Conservation (phyloP, 2,329 filamentous ascomycete genomes). For the Zasmidium cellare region DNA sequence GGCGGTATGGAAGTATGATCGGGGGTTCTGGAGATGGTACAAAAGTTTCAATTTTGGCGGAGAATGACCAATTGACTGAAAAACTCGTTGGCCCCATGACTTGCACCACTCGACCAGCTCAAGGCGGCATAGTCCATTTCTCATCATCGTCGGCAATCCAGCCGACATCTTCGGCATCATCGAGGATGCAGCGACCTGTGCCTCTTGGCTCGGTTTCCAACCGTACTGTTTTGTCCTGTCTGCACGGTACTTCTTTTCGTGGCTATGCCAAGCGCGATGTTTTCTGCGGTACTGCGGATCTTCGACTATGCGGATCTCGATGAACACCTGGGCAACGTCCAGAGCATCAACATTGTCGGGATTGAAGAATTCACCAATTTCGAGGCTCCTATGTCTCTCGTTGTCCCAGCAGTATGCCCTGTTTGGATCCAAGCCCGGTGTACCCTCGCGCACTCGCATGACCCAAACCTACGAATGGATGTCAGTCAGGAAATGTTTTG, state of each 20-base stretch:
- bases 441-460: not conserved
- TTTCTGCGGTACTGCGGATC: not conserved
- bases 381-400: not conserved
- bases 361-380: not conserved
- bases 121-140: too few relatives aligned
- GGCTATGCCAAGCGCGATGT: not conserved
- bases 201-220: not conserved
- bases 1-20: conserved; percentile 44
- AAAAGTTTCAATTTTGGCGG: conserved; percentile 38
- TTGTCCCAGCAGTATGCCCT: not conserved
- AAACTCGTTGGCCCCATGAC: too few relatives aligned
- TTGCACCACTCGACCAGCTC: too few relatives aligned
- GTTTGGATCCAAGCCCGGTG: too few relatives aligned
- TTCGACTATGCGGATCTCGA: not conserved
- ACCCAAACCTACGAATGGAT: not conserved
- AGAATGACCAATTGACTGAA: not conserved
- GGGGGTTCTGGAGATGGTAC: conserved; percentile 42
- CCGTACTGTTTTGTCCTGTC: not conserved
- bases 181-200: not conserved
- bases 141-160: not conserved
- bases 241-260: not conserved
- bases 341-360: too few relatives aligned
- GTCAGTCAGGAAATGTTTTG: too few relatives aligned
- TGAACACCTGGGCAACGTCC: not conserved
- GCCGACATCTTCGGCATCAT: not conserved